A percentile compares a stretch with the other conserved stretches of the same genome.
phyloP scores from a whole-genome alignment of 2,329 filamentous ascomycete genomes.

The Talaromyces piceae region DNA sequence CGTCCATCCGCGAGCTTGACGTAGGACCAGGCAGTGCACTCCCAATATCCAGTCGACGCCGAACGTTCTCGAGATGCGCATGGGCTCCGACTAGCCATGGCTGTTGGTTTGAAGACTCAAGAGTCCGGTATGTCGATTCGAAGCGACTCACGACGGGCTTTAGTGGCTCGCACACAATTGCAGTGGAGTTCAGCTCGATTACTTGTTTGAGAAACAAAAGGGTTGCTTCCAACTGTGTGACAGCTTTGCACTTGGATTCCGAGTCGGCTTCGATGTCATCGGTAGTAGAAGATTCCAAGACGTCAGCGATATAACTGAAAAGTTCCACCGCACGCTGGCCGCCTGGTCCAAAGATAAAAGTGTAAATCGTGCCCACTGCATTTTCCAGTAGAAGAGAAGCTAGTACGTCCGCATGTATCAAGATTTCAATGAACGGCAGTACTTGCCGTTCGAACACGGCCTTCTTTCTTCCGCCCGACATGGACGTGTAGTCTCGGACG shows the following conservation, averaged over 20 bases:
- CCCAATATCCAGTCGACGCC: slow-evolving; percentile 17
- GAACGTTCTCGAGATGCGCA: slow-evolving; percentile 8
- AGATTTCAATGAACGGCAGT: slow-evolving; percentile 35
- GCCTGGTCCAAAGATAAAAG: slow-evolving; percentile 33
- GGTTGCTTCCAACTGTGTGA: slow-evolving; percentile 2
- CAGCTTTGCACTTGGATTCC: slow-evolving; percentile 14
- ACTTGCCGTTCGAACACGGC: slow-evolving; percentile 20
- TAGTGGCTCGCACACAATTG: slow-evolving; percentile 10
- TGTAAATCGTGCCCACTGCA: slow-evolving; percentile 38
- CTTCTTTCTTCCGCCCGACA: slow-evolving; percentile 11
- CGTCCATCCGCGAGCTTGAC: background rate
- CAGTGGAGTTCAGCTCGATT: slow-evolving; percentile 11
- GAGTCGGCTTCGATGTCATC: slow-evolving; percentile 7
- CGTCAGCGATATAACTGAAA: background rate
- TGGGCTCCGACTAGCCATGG: slow-evolving; percentile 4
- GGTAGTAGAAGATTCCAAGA: background rate
- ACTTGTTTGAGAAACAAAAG: slow-evolving; percentile 10
- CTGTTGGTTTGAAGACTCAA: background rate
- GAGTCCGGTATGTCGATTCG: slow-evolving; percentile 3
- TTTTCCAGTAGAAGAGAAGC: slow-evolving; percentile 37
- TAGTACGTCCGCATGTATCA: slow-evolving; percentile 29
- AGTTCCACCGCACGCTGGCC: background rate
- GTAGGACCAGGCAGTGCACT: slow-evolving; percentile 5
- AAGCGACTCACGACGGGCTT: slow-evolving; percentile 5
- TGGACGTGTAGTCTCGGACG: slow-evolving; percentile 15